Evolutionary conservation across 371 early-diverging fungal genomes (phyloP), one percentile per base, ranked within the genome.

Genomic region (Mucor mucedo): DNA sequence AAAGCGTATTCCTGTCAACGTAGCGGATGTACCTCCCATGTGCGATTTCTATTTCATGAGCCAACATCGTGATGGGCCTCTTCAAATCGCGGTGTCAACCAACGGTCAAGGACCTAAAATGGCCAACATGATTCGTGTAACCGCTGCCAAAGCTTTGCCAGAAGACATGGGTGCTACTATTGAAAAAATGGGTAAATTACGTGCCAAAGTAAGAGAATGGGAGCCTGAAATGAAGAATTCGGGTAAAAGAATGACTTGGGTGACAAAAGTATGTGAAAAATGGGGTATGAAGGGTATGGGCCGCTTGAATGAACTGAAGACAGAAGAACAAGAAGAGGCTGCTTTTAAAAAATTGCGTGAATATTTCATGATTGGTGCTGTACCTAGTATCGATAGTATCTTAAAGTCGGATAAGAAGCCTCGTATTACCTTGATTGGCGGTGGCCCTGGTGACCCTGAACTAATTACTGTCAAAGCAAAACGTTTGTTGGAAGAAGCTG

Each of bases 31-130:
- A 21, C 92, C 94, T 13, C 87, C 89, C 14, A 78, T 92, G 70
- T 96, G 95, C 73, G 95, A 96, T 67, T 95, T 96, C 69, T 95
- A 90, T 73, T 95, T 95, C 72, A 93, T 94, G 87, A 91, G 93
- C 29, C 90, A 88, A 32, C 90, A 91, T 65, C 80, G 93, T 4
- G 93, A 93, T 61, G 91, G 91, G 27, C 88, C 91, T 30, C 79
- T 93, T 21, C 95, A 96, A 67, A 84, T 96, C 55, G 95, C 93
- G 1, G 92, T 96, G 21, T 92, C 94, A 21, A 95, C 96, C 3
- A 95, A 94, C 47, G 95, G 94, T 0, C 85, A 93, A 68, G 96
- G 94, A 1, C 97, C 97, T 7, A 85, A 93, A 45, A 66, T 95
- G 45, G 95, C 92, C 27, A 92, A 89, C 65, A 80, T 92, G 66